phyloP scores from a whole-genome alignment of 2,329 filamentous ascomycete species.

The Colletotrichum cereale region DNA sequence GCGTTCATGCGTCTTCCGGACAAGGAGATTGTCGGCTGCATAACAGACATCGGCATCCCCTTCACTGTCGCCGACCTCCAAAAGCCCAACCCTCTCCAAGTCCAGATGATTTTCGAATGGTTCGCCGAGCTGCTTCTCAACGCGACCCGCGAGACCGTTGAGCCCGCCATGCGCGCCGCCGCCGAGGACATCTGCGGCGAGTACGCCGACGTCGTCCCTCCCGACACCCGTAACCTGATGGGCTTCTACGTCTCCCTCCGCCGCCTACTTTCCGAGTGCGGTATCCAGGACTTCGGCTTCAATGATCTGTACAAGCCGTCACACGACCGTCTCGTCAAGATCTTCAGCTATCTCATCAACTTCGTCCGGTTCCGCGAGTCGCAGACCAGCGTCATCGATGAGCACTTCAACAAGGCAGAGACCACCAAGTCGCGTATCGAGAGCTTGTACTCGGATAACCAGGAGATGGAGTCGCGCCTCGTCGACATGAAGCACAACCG shows the following conservation, averaged over 20 bases:
- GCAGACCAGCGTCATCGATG: constrained; percentile 89
- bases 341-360: constrained; percentile 98
- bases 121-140: constrained; percentile 96
- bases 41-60: constrained; percentile 94
- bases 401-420: constrained; percentile 93
- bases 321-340: constrained; percentile 89
- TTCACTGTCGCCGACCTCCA: constrained; percentile 89
- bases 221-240: constrained; percentile 94
- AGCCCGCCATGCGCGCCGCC: constrained; percentile 94
- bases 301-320: constrained; percentile 92
- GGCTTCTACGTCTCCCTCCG: constrained; percentile 91
- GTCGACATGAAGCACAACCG: constrained; percentile 85
- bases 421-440: constrained; percentile 90
- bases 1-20: constrained; percentile 72
- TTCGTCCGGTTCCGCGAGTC: constrained; percentile 97
- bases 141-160: constrained; percentile 90
- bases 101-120: constrained; percentile 98
- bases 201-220: constrained; percentile 84
- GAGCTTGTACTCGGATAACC: constrained; percentile 85
- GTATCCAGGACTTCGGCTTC: constrained; percentile 94
- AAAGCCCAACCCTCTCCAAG: constrained; percentile 93
- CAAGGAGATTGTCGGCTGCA: constrained; percentile 93
- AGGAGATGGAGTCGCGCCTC: constrained; percentile 84
- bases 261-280: constrained; percentile 85
- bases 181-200: constrained; percentile 89